Conservation (phyloP, 306 rosid genomes). For the Aeschynomene evenia region DNA sequence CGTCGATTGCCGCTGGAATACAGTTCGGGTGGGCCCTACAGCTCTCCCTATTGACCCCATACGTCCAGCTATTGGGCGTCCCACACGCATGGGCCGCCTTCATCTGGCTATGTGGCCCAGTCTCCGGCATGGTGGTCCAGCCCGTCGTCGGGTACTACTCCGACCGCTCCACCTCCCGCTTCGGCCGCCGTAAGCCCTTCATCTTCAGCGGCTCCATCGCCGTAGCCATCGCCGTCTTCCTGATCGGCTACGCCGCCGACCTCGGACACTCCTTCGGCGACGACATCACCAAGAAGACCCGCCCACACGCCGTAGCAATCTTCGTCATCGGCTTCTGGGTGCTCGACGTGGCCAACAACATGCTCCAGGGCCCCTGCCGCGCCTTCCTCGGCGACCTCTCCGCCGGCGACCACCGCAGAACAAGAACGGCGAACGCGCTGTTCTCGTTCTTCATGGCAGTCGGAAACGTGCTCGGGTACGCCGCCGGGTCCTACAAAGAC, state of each 20-base stretch:
- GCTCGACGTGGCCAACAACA: conserved; percentile 72
- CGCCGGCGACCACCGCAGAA: conserved; percentile 40
- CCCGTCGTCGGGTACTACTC: conserved; percentile 73
- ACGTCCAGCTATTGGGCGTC: conserved; percentile 66
- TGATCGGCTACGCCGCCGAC: conserved; percentile 80
- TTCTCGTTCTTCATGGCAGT: conserved; percentile 78
- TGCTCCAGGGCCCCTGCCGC: conserved; percentile 69
- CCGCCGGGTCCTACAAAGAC: conserved; percentile 47
- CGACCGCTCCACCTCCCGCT: conserved; percentile 64
- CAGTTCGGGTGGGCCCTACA: conserved; percentile 94
- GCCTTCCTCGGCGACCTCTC: conserved; percentile 68
- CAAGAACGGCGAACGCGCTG: conserved; percentile 40
- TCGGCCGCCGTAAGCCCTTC: conserved; percentile 84
- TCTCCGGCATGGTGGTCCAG: conserved; percentile 73
- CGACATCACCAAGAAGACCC: neutral
- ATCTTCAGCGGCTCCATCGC: conserved; percentile 38
- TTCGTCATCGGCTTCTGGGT: conserved; percentile 67
- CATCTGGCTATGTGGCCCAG: conserved; percentile 84
- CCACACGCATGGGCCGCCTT: conserved; percentile 70
- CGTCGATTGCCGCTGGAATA: conserved; percentile 72
- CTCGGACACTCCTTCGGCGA: conserved; percentile 56
- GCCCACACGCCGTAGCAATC: conserved; percentile 43
- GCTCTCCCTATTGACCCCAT: conserved; percentile 67
- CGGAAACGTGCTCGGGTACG: conserved; percentile 66
- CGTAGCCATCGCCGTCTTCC: conserved; percentile 51